Percentiles rank a stretch among this genome's conserved stretches.
phyloP scores from a whole-genome alignment of 768 basidiomycete species.

The Mycena belliarum region DNA sequence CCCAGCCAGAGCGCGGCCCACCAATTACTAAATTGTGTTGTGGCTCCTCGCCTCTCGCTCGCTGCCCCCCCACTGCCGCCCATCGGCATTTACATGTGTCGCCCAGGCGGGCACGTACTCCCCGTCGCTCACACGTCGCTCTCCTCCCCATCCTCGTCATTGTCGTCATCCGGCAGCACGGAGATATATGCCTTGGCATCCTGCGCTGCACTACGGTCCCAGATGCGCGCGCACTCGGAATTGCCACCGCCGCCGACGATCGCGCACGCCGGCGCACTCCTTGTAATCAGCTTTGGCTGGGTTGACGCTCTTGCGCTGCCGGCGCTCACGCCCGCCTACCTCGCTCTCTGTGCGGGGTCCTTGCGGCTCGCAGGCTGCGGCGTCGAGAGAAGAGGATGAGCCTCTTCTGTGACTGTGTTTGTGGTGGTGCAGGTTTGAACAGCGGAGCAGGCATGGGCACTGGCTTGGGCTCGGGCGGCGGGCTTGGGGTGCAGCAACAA shows the following conservation, averaged over 20 bases:
- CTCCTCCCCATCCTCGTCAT: constrained; percentile 57
- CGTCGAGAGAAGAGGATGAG: constrained; percentile 18
- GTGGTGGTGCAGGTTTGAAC: neutral
- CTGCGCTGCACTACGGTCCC: constrained; percentile 15
- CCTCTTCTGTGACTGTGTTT: neutral
- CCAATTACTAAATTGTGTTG: too few species aligned
- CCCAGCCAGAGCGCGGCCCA: too few species aligned
- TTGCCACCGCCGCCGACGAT: constrained; percentile 43
- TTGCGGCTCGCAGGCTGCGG: constrained; percentile 24
- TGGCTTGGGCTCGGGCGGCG: constrained; percentile 25
- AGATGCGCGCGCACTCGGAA: constrained; percentile 28
- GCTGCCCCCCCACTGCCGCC: neutral
- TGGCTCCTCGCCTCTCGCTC: neutral
- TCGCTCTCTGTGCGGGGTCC: constrained; percentile 26
- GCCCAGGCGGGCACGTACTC: constrained; percentile 45
- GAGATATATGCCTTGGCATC: too few species aligned
- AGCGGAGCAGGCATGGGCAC: neutral
- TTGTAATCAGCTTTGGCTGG: constrained; percentile 65
- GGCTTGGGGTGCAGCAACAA: constrained; percentile 29
- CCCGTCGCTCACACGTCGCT: constrained; percentile 71
- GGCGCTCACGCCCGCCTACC: constrained; percentile 52
- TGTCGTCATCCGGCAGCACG: constrained; percentile 23
- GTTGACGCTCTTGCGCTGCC: constrained; percentile 77
- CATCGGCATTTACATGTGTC: constrained; percentile 17
- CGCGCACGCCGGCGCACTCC: constrained; percentile 38